Evolutionary conservation across 306 rosid species (phyloP).

Genomic region (Citrullus mucosospermus): DNA sequence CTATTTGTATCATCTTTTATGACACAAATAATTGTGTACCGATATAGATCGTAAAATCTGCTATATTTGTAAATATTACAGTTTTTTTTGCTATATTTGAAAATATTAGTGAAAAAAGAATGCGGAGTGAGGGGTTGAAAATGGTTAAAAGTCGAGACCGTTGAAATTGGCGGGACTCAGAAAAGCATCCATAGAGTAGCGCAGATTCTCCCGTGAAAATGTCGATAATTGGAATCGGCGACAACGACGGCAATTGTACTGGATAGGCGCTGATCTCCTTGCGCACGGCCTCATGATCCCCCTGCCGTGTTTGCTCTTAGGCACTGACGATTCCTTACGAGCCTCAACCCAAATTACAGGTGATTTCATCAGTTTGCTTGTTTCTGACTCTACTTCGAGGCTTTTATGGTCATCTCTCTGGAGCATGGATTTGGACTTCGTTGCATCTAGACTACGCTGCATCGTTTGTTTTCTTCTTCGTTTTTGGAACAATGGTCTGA

Average conservation of each 20-base stretch:
- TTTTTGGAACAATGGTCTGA: not conserved
- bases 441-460: not conserved
- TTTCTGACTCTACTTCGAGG: not conserved
- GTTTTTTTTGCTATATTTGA: no score
- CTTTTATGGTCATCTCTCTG: not conserved
- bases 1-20: no score
- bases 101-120: no score
- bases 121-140: not conserved
- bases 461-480: not conserved
- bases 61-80: no score
- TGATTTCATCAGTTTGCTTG: constrained; percentile 5
- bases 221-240: constrained; percentile 31
- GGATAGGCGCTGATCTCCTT: constrained; percentile 68
- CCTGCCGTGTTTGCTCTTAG: constrained; percentile 58
- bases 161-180: not conserved
- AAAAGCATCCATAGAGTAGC: not conserved
- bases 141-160: not conserved
- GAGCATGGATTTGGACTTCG: not conserved
- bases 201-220: constrained; percentile 13
- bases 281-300: constrained; percentile 73
- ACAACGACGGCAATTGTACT: constrained; percentile 6
- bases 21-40: no score
- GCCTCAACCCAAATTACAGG: constrained; percentile 74
- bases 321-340: constrained; percentile 48
- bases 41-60: no score